Evolutionary conservation across 1,139 yeast species (phyloP), one percentile per base, ranked within the genome.

Genomic region (Yamadazyma dushanensis): DNA sequence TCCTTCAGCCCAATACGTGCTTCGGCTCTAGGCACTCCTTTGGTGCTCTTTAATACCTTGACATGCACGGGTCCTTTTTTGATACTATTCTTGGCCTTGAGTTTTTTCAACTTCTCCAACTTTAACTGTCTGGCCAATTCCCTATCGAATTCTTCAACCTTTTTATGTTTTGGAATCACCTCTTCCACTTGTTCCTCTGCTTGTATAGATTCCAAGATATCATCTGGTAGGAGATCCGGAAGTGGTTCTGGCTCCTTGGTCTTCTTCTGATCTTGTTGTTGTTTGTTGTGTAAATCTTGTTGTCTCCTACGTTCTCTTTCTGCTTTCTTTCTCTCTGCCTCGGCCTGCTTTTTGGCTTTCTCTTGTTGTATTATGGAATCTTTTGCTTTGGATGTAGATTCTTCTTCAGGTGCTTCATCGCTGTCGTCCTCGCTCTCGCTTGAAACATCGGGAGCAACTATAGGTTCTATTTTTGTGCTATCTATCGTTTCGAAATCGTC

Each of bases 41-140:
- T 36, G 31, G n/a, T 29, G 26, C 47, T 52, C 3, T 54, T 34
- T 40, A 69, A 63, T 17, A 73, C 76, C 48, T 62, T 66, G 13
- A 78, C 84, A 46, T 60, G 68, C 21, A 79, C 81, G 4, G 83
- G 81, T 0, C 85, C 84, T 48, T 69, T 76, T 39, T 69, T 69
- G 19, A 69, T 53, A 5, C 66, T 54, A 3, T 57, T 50, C 23
- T 61, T 64, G 19, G 59, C 59, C 49, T 70, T 74, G 21, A 73
- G 56, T 30, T 63, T 60, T 31, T 63, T 63, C 46, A 71, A 57
- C 49, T 74, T 73, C 38, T 61, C 69, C 44, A 66, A 61, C 44
- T 66, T 64, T 32, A 64, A 56, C 54, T 44, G 57, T 45, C 47
- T 36, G 40, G 54, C 59, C 40, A 57, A 46, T 30, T 57, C 64